Evolutionary conservation across 768 basidiomycete genomes (phyloP).

Genomic region (Lactarius pseudohatsudake): DNA sequence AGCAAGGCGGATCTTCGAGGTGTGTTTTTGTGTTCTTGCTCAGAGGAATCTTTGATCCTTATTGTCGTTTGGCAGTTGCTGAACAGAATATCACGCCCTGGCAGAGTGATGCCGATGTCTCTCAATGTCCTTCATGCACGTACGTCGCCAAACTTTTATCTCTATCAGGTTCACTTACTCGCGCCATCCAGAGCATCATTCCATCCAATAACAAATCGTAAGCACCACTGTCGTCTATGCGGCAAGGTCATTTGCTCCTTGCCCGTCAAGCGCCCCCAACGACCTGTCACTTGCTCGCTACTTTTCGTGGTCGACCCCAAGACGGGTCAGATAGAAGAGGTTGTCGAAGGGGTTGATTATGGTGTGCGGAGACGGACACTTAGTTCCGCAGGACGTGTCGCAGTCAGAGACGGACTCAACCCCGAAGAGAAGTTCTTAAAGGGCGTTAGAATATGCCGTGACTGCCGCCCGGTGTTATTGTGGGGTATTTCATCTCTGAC

Average conservation of each 20-base stretch:
- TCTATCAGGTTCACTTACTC: constrained; percentile 1
- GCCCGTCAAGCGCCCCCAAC: constrained; percentile 69
- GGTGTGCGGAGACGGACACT: constrained; percentile 59
- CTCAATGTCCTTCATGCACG: constrained; percentile 85
- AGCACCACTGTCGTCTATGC: constrained; percentile 95
- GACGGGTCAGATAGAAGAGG: constrained; percentile 78
- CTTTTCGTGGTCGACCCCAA: constrained; percentile 84
- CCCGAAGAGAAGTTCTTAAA: constrained; percentile 84
- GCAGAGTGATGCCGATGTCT: constrained; percentile 78
- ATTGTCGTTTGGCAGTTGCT: constrained; percentile 45
- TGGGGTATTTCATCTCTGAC: constrained; percentile 42
- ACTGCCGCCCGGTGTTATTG: constrained; percentile 79
- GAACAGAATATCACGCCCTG: constrained; percentile 95
- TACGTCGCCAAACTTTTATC: constrained; percentile 39
- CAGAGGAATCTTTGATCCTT: neutral
- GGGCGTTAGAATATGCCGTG: constrained; percentile 83
- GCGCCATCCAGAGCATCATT: constrained; percentile 58
- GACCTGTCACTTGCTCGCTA: constrained; percentile 68
- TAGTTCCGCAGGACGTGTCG: constrained; percentile 30
- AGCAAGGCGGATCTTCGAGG: constrained; percentile 69
- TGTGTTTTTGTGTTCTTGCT: constrained; percentile 35
- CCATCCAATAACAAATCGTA: constrained; percentile 86
- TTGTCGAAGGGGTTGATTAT: constrained; percentile 79
- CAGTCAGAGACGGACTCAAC: constrained; percentile 38
- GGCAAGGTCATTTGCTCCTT: constrained; percentile 90